phyloP scores from a whole-genome alignment of 2,329 filamentous ascomycete genomes.

The Neofusicoccum cordaticola region DNA sequence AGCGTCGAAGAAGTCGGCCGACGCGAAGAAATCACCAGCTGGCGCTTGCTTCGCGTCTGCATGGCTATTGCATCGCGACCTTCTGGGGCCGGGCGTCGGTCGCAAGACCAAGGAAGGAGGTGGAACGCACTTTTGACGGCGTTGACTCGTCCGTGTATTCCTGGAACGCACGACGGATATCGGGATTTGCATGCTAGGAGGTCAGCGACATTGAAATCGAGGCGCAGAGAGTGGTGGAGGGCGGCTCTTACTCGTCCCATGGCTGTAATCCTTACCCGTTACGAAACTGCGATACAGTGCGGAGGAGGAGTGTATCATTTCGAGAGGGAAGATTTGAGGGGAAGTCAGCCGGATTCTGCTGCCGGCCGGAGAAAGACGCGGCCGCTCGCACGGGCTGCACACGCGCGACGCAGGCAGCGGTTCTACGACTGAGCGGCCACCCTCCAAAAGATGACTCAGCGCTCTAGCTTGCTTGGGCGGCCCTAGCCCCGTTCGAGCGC shows the following conservation, averaged over 20 bases:
- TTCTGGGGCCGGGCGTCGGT: background rate
- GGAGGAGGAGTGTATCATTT: conserved; percentile 14
- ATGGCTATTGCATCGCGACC: background rate
- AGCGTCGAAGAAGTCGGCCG: background rate
- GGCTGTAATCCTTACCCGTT: conserved; percentile 8
- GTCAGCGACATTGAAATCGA: conserved; percentile 12
- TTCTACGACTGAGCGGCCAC: background rate
- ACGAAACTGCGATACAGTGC: conserved; percentile 11
- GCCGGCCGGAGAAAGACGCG: background rate
- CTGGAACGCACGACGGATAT: conserved; percentile 39
- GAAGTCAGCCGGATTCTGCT: conserved; percentile 1
- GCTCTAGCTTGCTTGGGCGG: background rate
- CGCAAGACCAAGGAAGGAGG: conserved; percentile 1
- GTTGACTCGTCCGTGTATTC: conserved; percentile 43
- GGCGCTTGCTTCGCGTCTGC: background rate
- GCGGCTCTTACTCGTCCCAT: conserved; percentile 15
- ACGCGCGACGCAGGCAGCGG: background rate
- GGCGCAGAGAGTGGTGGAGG: background rate
- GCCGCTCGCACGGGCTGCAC: background rate
- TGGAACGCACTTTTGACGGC: conserved; percentile 35
- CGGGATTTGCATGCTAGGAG: conserved; percentile 38
- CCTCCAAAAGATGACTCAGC: background rate
- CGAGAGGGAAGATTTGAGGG: conserved; percentile 13
- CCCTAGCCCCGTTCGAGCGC: conserved; percentile 2
- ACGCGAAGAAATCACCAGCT: background rate